A percentile compares a stretch with the other conserved stretches of the same genome.
Evolutionary conservation across 352 stramenopile genomes (phyloP).

Genomic region (Globisporangium mamillatum): DNA sequence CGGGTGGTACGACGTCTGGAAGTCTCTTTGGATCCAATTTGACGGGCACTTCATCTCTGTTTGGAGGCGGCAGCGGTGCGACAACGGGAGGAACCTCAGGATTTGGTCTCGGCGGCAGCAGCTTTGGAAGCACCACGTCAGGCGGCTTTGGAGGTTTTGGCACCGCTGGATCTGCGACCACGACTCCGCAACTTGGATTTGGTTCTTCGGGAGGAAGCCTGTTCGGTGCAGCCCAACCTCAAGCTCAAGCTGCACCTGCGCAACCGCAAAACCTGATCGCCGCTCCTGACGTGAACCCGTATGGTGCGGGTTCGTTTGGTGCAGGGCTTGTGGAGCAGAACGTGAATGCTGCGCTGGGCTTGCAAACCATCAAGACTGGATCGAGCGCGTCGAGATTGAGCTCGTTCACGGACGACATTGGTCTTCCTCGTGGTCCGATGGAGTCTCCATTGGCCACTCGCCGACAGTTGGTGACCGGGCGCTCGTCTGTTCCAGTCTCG

Average conservation of each 20-base stretch:
- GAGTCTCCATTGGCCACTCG: slow-evolving; percentile 53
- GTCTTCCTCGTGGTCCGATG: slow-evolving; percentile 57
- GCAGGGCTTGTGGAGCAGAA: slow-evolving; percentile 64
- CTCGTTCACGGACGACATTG: slow-evolving; percentile 65
- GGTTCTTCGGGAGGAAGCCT: slow-evolving; percentile 14
- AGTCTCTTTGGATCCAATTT: slow-evolving; percentile 34
- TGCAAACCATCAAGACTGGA: slow-evolving; percentile 54
- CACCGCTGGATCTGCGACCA: slow-evolving; percentile 7
- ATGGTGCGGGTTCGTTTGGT: slow-evolving; percentile 55
- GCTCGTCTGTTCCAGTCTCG: slow-evolving; percentile 60
- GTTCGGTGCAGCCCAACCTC: slow-evolving; percentile 31
- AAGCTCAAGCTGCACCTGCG: slow-evolving; percentile 52
- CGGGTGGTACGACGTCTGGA: slow-evolving; percentile 21
- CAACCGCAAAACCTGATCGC: slow-evolving; percentile 42
- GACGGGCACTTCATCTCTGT: slow-evolving; percentile 37
- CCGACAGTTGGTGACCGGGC: slow-evolving; percentile 47
- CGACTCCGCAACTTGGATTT: slow-evolving; percentile 19
- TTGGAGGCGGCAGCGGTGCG: slow-evolving; percentile 28
- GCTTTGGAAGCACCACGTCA: slow-evolving; percentile 32
- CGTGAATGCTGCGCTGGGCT: slow-evolving; percentile 49
- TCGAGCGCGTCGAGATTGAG: slow-evolving; percentile 48
- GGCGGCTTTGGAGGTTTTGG: slow-evolving; percentile 54
- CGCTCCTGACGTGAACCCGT: slow-evolving; percentile 54
- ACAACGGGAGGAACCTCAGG: slow-evolving; percentile 30
- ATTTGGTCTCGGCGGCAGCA: slow-evolving; percentile 38